Evolutionary conservation across 2,329 filamentous ascomycete genomes (phyloP).

Genomic region (Emmonsia crescens): DNA sequence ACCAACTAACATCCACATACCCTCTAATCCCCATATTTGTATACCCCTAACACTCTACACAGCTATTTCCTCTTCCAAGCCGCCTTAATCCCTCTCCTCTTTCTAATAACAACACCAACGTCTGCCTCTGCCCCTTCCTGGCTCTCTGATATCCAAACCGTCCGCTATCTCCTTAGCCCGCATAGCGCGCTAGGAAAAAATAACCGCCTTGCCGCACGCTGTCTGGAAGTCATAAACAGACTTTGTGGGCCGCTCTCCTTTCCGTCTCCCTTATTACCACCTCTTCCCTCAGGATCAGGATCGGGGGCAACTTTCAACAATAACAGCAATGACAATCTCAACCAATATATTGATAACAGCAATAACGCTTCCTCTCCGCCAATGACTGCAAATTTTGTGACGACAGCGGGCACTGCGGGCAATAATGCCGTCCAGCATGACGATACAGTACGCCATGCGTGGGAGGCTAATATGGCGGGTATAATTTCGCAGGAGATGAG

Average conservation of each 20-base stretch:
- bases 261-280: not conserved
- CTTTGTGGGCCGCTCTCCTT: not conserved
- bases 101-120: not conserved
- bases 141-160: not conserved
- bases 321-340: not conserved
- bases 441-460: not conserved
- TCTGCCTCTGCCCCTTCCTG: not conserved
- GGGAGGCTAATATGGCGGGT: not conserved
- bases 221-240: not conserved
- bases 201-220: slow-evolving; percentile 2
- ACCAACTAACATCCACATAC: not conserved
- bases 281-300: not conserved
- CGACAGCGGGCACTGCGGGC: not conserved
- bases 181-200: not conserved
- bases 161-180: not conserved
- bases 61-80: slow-evolving; percentile 38
- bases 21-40: not conserved
- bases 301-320: not conserved
- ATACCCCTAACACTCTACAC: not conserved
- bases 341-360: not conserved
- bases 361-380: not conserved
- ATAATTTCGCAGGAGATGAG: not conserved
- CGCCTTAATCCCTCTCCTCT: slow-evolving; percentile 33
- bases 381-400: not conserved
- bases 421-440: not conserved